These are phyloP conservation scores for Nemania sp. DNA, from an alignment of 2,329 filamentous ascomycete genomes.

Conservation along the genomic window DNA sequence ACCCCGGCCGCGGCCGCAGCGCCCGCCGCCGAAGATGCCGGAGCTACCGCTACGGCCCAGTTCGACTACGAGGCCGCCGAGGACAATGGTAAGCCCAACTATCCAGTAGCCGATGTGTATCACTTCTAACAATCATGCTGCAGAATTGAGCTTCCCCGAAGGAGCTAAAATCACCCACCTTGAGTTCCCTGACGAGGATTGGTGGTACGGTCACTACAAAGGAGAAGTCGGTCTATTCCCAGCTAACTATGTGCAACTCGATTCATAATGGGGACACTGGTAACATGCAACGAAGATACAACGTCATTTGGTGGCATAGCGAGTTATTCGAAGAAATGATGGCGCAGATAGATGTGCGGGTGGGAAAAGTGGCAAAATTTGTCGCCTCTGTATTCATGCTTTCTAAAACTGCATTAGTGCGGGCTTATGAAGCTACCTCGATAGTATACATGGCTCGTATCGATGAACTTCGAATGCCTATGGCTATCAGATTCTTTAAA, in stretches of 20 bases:
- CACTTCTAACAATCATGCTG: constrained; percentile 46
- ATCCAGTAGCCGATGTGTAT: not conserved
- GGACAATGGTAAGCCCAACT: constrained; percentile 69
- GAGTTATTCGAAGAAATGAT: constrained; percentile 16
- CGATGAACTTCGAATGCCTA: not conserved
- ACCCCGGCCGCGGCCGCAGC: constrained; percentile 38
- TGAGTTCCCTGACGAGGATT: constrained; percentile 97
- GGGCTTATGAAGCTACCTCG: not conserved
- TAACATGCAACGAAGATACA: not conserved
- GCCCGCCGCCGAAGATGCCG: constrained; percentile 44
- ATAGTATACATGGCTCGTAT: not conserved
- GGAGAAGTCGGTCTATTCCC: constrained; percentile 84
- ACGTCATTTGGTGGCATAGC: constrained; percentile 22
- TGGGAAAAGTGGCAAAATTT: constrained; percentile 16
- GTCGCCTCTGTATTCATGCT: constrained; percentile 12
- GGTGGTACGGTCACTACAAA: constrained; percentile 91
- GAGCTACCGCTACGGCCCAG: constrained; percentile 76
- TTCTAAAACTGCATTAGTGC: not conserved
- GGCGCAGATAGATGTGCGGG: constrained; percentile 23
- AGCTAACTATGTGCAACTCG: constrained; percentile 65
- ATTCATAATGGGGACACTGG: constrained; percentile 31
- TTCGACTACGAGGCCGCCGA: constrained; percentile 98
- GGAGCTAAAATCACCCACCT: constrained; percentile 79
- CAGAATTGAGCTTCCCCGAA: constrained; percentile 82
- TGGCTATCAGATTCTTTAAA: no score